Conservation (phyloP, 192 early-diverging fungal genomes). For the Geranomyces michiganensis region DNA sequence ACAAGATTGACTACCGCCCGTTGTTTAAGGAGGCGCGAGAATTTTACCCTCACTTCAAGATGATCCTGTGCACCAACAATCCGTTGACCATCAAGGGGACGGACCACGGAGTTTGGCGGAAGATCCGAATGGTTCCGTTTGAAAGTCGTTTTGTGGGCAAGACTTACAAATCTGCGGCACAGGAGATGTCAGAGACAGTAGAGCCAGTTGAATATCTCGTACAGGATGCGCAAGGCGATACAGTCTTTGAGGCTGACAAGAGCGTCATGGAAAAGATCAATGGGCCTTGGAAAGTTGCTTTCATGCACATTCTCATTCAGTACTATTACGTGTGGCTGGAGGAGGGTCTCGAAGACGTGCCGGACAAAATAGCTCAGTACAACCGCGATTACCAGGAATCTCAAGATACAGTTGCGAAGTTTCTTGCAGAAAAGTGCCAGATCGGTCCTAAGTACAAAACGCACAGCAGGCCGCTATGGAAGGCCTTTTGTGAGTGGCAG, state of each 20-base stretch:
- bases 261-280: constrained; percentile 17
- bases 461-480: constrained; percentile 22
- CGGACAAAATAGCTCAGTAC: constrained; percentile 22
- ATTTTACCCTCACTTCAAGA: constrained; percentile 20
- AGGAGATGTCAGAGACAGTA: not conserved
- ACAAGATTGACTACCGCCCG: constrained; percentile 22
- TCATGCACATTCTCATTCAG: constrained; percentile 23
- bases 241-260: constrained; percentile 9
- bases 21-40: constrained; percentile 18
- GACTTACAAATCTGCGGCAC: not conserved
- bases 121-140: constrained; percentile 23
- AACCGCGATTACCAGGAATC: constrained; percentile 20
- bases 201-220: constrained; percentile 8
- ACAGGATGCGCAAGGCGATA: constrained; percentile 18
- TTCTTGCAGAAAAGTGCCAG: constrained; percentile 17
- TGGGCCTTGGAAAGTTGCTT: constrained; percentile 16
- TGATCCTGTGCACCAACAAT: constrained; percentile 20
- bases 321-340: constrained; percentile 22
- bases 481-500: constrained; percentile 13
- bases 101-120: constrained; percentile 22
- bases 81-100: constrained; percentile 9
- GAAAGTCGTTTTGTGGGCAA: constrained; percentile 22
- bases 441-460: constrained; percentile 19
- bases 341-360: constrained; percentile 13
- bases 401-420: constrained; percentile 13